Conservation (phyloP, 257 asterid genomes). For the Nemophila menziesii region DNA sequence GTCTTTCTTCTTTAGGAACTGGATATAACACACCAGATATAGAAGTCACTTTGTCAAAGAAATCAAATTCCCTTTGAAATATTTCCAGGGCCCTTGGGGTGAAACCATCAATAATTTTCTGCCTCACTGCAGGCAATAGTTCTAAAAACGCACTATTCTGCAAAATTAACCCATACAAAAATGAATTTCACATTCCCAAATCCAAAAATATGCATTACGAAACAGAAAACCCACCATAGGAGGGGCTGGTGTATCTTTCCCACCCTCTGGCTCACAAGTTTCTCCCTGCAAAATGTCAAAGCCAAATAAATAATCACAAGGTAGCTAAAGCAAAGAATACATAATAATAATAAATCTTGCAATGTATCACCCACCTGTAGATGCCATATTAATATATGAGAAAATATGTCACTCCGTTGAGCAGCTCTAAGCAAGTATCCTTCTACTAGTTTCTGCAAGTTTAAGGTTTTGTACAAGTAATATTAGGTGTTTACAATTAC, state of each 20-base stretch:
- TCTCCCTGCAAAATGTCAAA: slow-evolving; percentile 64
- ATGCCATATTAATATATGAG: slow-evolving; percentile 98
- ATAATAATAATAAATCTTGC: slow-evolving; percentile 2
- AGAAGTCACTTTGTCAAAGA: slow-evolving; percentile 97
- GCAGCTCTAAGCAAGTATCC: slow-evolving; percentile 99
- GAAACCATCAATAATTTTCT: slow-evolving; percentile 79
- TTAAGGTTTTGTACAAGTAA: not conserved
- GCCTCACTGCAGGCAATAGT: slow-evolving; percentile 72
- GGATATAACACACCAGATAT: slow-evolving; percentile 92
- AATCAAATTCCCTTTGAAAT: slow-evolving; percentile 83
- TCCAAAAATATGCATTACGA: no score
- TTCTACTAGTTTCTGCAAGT: slow-evolving; percentile 82
- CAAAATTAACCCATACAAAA: slow-evolving; percentile 8
- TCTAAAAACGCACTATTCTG: slow-evolving; percentile 70
- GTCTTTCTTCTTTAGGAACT: slow-evolving; percentile 88
- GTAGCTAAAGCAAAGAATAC: slow-evolving; percentile 15
- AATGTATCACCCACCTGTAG: slow-evolving; percentile 51
- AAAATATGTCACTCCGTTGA: slow-evolving; percentile 87
- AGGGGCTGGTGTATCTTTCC: slow-evolving; percentile 49
- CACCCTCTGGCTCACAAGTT: slow-evolving; percentile 59
- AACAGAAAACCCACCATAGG: slow-evolving; percentile 40
- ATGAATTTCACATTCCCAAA: not conserved
- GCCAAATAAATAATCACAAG: slow-evolving; percentile 12
- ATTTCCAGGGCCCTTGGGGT: slow-evolving; percentile 58
- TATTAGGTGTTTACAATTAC: not conserved